phyloP scores from a whole-genome alignment of 345 rosid genomes.

The Carallia pectinifolia region DNA sequence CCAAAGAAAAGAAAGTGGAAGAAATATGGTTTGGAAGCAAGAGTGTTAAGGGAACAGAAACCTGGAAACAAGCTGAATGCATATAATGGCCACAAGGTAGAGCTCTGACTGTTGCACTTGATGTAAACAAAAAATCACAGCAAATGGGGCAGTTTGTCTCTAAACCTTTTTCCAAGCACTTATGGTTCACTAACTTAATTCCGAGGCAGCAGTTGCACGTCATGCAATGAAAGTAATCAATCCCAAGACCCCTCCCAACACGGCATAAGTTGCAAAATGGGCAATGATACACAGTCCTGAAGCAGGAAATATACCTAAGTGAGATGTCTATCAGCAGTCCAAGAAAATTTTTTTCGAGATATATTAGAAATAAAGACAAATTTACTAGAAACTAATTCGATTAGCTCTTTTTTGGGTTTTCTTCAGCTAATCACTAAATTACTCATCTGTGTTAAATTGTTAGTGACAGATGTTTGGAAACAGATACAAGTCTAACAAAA shows the following conservation, averaged over 20 bases:
- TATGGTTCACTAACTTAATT: constrained; percentile 66
- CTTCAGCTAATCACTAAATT: too few relatives aligned
- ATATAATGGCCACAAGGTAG: constrained; percentile 91
- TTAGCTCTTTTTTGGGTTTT: neutral
- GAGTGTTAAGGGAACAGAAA: constrained; percentile 21
- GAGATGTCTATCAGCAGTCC: neutral
- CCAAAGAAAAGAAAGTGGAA: neutral
- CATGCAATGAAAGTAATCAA: constrained; percentile 94
- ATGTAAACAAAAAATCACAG: constrained; percentile 83
- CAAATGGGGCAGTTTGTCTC: constrained; percentile 92
- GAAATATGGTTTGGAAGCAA: constrained; percentile 3
- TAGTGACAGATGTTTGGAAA: too few relatives aligned
- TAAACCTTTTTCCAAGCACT: constrained; percentile 82
- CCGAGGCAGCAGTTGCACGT: constrained; percentile 90
- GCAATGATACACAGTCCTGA: constrained; percentile 81
- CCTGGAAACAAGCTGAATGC: constrained; percentile 98
- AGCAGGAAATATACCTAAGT: constrained; percentile 7
- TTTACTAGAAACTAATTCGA: neutral
- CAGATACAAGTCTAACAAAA: too few relatives aligned
- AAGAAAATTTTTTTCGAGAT: neutral
- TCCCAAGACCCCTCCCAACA: constrained; percentile 81
- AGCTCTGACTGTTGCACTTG: constrained; percentile 78
- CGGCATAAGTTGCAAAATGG: constrained; percentile 95
- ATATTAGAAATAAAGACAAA: neutral
- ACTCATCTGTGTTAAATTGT: too few relatives aligned